These are phyloP conservation scores for Alternaria incomplexa DNA, from an alignment of 2,329 filamentous ascomycete genomes.

Conservation along the genomic window DNA sequence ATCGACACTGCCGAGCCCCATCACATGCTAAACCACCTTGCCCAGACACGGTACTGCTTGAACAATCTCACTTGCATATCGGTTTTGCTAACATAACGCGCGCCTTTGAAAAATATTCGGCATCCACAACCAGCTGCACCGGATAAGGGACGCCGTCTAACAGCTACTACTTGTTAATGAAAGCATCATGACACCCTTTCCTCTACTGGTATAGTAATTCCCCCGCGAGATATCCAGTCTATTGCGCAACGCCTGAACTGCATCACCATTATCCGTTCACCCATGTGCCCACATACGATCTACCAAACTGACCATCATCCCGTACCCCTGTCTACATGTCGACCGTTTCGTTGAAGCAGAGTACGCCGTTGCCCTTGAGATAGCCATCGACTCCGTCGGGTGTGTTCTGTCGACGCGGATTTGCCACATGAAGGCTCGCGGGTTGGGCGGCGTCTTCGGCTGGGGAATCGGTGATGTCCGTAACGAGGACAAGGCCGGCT, in stretches of 20 bases:
- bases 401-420: slow-evolving; percentile 53
- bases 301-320: background rate
- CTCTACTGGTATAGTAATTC: background rate
- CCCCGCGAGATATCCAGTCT: background rate
- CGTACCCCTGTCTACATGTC: slow-evolving; percentile 46
- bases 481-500: slow-evolving; percentile 88
- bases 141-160: background rate
- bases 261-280: background rate
- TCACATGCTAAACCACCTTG: background rate
- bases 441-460: slow-evolving; percentile 42
- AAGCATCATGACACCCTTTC: background rate
- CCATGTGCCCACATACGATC: background rate
- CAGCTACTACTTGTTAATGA: background rate
- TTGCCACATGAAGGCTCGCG: slow-evolving; percentile 50
- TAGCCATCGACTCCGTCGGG: slow-evolving; percentile 88
- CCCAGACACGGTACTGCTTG: background rate
- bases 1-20: slow-evolving; percentile 14
- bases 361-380: slow-evolving; percentile 81
- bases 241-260: slow-evolving; percentile 7
- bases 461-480: slow-evolving; percentile 74
- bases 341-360: slow-evolving; percentile 92
- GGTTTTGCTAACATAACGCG: background rate
- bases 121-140: background rate
- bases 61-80: background rate
- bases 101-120: background rate